Conservation (phyloP, 805 yeast genomes). For the Myxozyma sirexii region DNA sequence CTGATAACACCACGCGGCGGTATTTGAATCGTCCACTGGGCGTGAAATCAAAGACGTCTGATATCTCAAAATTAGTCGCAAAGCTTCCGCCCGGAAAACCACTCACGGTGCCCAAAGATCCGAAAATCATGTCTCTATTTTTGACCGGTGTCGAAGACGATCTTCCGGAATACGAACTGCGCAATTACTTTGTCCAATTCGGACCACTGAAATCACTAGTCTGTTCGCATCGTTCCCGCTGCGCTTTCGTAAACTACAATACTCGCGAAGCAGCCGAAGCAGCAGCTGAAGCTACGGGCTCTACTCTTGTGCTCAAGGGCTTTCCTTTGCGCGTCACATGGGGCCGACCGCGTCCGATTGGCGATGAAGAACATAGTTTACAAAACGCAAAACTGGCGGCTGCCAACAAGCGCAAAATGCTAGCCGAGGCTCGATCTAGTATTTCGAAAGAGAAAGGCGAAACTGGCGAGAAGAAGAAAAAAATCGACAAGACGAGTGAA, state of each 20-base stretch:
- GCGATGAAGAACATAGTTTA: slow-evolving; percentile 24
- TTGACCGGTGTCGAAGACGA: slow-evolving; percentile 72
- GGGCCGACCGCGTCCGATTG: slow-evolving; percentile 38
- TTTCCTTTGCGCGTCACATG: slow-evolving; percentile 36
- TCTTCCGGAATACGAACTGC: slow-evolving; percentile 63
- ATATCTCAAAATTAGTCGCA: slow-evolving; percentile 48
- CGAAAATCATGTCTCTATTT: slow-evolving; percentile 60
- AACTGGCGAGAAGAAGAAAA: not conserved
- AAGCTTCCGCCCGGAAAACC: slow-evolving; percentile 59
- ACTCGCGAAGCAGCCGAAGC: slow-evolving; percentile 57
- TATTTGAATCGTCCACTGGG: slow-evolving; percentile 4
- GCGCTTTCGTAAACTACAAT: slow-evolving; percentile 64
- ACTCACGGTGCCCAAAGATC: slow-evolving; percentile 46
- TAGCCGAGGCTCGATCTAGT: slow-evolving; percentile 26
- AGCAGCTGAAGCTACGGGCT: slow-evolving; percentile 38
- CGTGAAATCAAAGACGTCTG: slow-evolving; percentile 22
- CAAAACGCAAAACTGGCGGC: slow-evolving; percentile 29
- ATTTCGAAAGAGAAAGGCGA: slow-evolving; percentile 1
- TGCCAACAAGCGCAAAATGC: slow-evolving; percentile 29
- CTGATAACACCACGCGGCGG: slow-evolving; percentile 19
- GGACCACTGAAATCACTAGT: slow-evolving; percentile 55
- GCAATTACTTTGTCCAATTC: slow-evolving; percentile 51
- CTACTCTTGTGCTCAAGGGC: slow-evolving; percentile 28
- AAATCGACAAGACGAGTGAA: not conserved
- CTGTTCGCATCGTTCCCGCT: slow-evolving; percentile 59